Evolutionary conservation across 2,329 filamentous ascomycete genomes (phyloP).

Genomic region (Escovopsis sp.): DNA sequence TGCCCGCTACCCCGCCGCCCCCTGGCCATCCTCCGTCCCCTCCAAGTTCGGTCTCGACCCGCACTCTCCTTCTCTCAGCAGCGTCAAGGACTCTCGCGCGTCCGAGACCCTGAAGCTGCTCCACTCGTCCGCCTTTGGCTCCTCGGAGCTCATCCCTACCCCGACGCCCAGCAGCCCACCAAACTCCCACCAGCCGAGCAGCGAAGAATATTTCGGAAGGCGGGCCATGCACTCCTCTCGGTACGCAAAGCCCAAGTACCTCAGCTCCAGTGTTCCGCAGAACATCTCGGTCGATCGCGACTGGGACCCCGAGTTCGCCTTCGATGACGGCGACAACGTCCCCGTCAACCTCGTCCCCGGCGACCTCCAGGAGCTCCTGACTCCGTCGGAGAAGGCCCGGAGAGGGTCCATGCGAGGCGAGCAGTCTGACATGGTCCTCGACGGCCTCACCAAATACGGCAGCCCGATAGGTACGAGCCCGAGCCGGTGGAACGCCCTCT

Average conservation of each 20-base stretch:
- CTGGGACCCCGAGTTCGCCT: slow-evolving; percentile 56
- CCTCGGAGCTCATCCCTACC: slow-evolving; percentile 46
- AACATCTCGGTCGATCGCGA: slow-evolving; percentile 48
- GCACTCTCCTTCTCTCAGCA: slow-evolving; percentile 58
- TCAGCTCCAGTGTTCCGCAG: slow-evolving; percentile 55
- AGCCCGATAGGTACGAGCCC: slow-evolving; percentile 45
- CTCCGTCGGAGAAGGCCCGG: slow-evolving; percentile 51
- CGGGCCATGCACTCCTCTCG: slow-evolving; percentile 56
- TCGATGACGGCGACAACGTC: slow-evolving; percentile 49
- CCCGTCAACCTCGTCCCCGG: slow-evolving; percentile 55
- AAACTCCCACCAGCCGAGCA: slow-evolving; percentile 35
- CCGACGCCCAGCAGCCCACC: slow-evolving; percentile 32
- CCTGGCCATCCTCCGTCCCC: slow-evolving; percentile 84
- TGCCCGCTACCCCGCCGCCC: slow-evolving; percentile 61
- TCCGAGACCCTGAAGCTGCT: slow-evolving; percentile 50
- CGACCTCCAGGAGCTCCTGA: slow-evolving; percentile 50
- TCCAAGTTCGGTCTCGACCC: slow-evolving; percentile 83
- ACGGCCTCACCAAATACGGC: slow-evolving; percentile 42
- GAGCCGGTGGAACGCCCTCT: slow-evolving; percentile 46
- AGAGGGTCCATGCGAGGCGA: slow-evolving; percentile 45
- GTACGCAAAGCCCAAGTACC: slow-evolving; percentile 50
- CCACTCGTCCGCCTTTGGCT: slow-evolving; percentile 54
- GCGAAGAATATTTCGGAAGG: slow-evolving; percentile 53
- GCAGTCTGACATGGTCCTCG: slow-evolving; percentile 13
- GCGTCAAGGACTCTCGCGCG: slow-evolving; percentile 43